Evolutionary conservation across 768 basidiomycete genomes (phyloP), one percentile per base, ranked within the genome.

Genomic region (Galerina marginata): DNA sequence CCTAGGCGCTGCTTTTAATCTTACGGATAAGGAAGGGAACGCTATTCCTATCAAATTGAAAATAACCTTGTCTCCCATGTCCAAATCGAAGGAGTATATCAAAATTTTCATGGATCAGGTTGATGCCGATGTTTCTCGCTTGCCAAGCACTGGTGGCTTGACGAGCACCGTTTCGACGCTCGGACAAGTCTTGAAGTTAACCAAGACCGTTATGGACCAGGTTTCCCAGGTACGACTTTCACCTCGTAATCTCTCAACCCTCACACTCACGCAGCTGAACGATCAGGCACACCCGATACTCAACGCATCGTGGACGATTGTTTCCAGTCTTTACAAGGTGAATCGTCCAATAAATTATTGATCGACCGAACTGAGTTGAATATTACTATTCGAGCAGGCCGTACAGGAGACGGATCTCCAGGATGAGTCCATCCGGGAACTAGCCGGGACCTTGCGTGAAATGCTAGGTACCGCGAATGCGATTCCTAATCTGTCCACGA

Each of bases 281-380:
- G n/a, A 47, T 47, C 20, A 54, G 53, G 53, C 23, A 43, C 53
- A 54, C 15, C 53, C 53, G 11, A 23, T 54, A 14, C n/a, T 43
- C 20, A 54, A 9, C 5, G 39, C 26, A 25, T 40, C 53, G 2
- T 54, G 53, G 53, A 7, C 39, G 2, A 25, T 26, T 9, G 12
- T 54, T 54, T n/a, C 53, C 7, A 23, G 9, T 2, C 7, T 54
- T 4, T 54, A 54, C n/a, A 3, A 54, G 53, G 23, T 54, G 11
- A 4, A 23, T 4, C n/a, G 37, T 37, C 1, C 23, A 16, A 9
- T 9, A 11, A 40, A 20, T 20, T 12, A 2, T 51, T 3, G 11
- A 1, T 14, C 15, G 15, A 33, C 33, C 20, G 1, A 16, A n/a
- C n/a, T n/a, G n/a, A n/a, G n/a, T n/a, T n/a, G n/a, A 53, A 14